Base-by-base conservation (phyloP, 441 rosid species). In the Adansonia madagascariensis region DNA sequence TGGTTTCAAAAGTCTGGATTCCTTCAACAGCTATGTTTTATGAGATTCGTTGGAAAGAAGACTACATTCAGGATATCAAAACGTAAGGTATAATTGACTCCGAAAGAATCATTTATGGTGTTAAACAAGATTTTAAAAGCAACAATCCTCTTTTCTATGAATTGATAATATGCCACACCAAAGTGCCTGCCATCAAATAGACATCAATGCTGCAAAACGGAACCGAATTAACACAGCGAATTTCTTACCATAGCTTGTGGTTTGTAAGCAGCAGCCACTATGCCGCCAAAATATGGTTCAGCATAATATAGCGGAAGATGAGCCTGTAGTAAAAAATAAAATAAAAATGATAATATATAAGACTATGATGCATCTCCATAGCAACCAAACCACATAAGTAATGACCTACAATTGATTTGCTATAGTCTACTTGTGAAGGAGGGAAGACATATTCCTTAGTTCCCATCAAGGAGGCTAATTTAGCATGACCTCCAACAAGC, bases 231-330 rank as follows among this genome's bases (percentile, higher is more conserved):
- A 18, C 49, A 64, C 20, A 9, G 31, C 31, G 44, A 12, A 77
- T 4, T 8, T 44, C 86, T 82, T 65, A 90, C 98, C 75, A 78
- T 57, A 65, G 87, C 80, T 44, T 88, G 91, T 2, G 88, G 86
- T 31, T 83, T 83, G 72, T 85, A 85, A 69, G 86, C 74, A 66
- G 92, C 78, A 78, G 90, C 74, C n/a, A 89, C 65, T 47, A 85
- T 44, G 60, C 93, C 84, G 63, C 88, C 78, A 44, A 73, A 80
- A 77, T 83, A 89, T 77, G 89, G 92, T 81, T 90, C 93, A 57
- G 84, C 81, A 80, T 82, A 86, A 55, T 85, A 92, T 75, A 84
- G 27, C 0, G 93, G 87, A 72, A 85, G 4, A 14, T 74, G 80
- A 80, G 83, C 90, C 98, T 93, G 86, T 44, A 73, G 55, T 52